Percentiles rank a stretch among this genome's conserved stretches.
Conservation (phyloP, 495 filamentous ascomycete species). For the Corynascus novoguineensis region DNA sequence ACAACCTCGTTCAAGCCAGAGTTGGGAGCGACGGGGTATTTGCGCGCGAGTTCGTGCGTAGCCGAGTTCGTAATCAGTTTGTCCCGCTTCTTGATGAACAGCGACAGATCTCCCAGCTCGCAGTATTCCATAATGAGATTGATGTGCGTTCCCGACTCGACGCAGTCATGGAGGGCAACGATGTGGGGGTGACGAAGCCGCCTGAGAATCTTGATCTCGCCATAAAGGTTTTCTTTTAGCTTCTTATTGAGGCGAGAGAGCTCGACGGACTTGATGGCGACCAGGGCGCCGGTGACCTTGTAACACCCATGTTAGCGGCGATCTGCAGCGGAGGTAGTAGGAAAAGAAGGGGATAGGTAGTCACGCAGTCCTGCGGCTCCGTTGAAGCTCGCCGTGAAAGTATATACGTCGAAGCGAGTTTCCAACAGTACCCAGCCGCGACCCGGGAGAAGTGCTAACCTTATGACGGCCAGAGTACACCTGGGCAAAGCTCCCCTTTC, state of each 20-base stretch:
- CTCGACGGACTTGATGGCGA: constrained; percentile 95
- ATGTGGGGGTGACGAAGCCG: constrained; percentile 92
- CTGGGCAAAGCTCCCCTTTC: constrained; percentile 91
- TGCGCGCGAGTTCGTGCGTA: constrained; percentile 77
- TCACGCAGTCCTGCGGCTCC: too few relatives aligned
- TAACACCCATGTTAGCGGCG: constrained; percentile 53
- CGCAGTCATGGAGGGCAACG: constrained; percentile 88
- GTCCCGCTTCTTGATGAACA: constrained; percentile 91
- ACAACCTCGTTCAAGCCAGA: constrained; percentile 90
- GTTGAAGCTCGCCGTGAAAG: too few relatives aligned
- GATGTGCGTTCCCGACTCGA: constrained; percentile 79
- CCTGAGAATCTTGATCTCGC: constrained; percentile 91
- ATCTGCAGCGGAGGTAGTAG: not conserved
- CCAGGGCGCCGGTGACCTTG: constrained; percentile 61
- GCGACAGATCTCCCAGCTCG: constrained; percentile 83
- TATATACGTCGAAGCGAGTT: too few relatives aligned
- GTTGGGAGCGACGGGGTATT: constrained; percentile 76
- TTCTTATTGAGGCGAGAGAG: constrained; percentile 85
- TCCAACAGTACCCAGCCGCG: not conserved
- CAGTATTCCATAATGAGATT: constrained; percentile 99
- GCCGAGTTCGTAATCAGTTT: constrained; percentile 67
- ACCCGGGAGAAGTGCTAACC: constrained; percentile 47
- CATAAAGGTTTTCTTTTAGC: constrained; percentile 89
- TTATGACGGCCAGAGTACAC: constrained; percentile 82
- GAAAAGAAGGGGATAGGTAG: not conserved